Conservation (phyloP, 768 basidiomycete genomes). For the Leccinum longicurvipes region DNA sequence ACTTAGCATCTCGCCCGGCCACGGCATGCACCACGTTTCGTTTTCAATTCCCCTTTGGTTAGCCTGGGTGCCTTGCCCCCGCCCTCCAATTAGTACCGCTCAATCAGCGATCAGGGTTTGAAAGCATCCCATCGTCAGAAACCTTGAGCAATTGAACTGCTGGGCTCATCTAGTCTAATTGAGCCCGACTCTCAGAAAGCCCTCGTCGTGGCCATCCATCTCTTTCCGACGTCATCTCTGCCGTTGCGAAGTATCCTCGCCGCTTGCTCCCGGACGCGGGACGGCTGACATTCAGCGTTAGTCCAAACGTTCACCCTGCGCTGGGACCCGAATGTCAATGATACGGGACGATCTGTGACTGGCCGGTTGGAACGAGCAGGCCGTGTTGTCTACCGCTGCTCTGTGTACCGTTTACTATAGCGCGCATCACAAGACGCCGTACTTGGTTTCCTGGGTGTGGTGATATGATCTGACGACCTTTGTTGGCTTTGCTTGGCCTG, state of each 20-base stretch:
- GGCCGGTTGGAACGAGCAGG: conserved; percentile 13
- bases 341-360: conserved; percentile 11
- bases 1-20: not conserved
- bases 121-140: not conserved
- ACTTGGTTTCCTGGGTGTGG: conserved; percentile 1
- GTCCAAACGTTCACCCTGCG: no score
- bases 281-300: conserved; percentile 1
- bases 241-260: not conserved
- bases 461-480: not conserved
- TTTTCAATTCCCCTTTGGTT: not conserved
- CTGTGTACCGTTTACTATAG: conserved; percentile 5
- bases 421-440: conserved; percentile 2
- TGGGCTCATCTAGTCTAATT: not conserved
- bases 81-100: not conserved
- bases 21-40: not conserved
- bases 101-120: not conserved
- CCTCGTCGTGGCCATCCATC: not conserved
- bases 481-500: not conserved
- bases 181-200: not conserved
- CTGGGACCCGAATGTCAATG: not conserved
- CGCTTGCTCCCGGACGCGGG: not conserved
- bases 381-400: conserved; percentile 16
- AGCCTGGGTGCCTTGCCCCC: not conserved
- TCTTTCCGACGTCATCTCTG: not conserved
- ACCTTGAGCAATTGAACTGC: not conserved